Evolutionary conservation across 768 basidiomycete genomes (phyloP).

Genomic region (Neoboletus magnificus): DNA sequence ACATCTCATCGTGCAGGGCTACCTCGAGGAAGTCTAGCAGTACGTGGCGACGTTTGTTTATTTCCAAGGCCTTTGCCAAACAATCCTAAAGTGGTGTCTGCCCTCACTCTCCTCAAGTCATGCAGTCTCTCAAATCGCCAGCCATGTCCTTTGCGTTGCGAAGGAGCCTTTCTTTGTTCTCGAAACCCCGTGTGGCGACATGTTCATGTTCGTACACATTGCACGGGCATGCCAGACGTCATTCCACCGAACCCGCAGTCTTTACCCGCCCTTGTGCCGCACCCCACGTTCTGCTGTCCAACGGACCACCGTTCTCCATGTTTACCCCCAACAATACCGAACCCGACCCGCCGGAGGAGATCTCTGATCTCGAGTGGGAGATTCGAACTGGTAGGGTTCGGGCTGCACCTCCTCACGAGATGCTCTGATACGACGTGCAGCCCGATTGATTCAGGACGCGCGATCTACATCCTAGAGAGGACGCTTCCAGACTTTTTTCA

Average conservation of each 20-base stretch:
- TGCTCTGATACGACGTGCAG: conserved; percentile 31
- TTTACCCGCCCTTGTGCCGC: conserved; percentile 5
- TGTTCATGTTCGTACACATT: neutral
- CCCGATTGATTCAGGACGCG: conserved; percentile 49
- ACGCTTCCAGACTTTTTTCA: conserved; percentile 74
- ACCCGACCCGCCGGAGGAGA: conserved; percentile 9
- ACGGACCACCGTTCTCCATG: conserved; percentile 15
- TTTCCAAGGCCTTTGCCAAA: conserved; percentile 25
- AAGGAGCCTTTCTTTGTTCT: neutral
- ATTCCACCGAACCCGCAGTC: conserved; percentile 15
- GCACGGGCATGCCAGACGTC: conserved; percentile 1
- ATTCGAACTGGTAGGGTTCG: conserved; percentile 59
- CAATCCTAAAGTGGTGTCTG: conserved; percentile 3
- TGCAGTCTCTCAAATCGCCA: conserved; percentile 8
- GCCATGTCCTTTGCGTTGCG: neutral
- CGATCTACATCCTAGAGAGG: conserved; percentile 61
- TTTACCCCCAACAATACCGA: conserved; percentile 20
- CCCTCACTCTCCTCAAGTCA: neutral
- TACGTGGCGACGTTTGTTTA: conserved; percentile 18
- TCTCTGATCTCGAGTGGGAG: conserved; percentile 77
- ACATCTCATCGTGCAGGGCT: conserved; percentile 90
- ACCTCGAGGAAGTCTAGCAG: conserved; percentile 74
- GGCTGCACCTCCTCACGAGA: conserved; percentile 10
- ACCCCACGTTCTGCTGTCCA: conserved; percentile 2
- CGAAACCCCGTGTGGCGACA: neutral